phyloP scores from a whole-genome alignment of 257 asterid species.

The Capsicum baccatum region DNA sequence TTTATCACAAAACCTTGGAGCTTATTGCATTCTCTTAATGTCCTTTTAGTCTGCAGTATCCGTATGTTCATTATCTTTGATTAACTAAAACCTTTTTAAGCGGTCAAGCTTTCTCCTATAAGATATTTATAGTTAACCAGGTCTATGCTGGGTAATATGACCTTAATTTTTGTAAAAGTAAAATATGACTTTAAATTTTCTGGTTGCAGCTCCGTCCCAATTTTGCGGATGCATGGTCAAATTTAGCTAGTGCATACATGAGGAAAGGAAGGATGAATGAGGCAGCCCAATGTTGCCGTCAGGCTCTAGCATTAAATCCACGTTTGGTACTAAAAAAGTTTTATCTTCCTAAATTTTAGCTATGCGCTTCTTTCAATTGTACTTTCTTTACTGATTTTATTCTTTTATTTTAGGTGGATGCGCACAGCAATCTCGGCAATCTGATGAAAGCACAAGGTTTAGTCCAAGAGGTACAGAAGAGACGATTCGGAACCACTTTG shows the following conservation, averaged over 20 bases:
- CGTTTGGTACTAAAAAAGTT: slow-evolving; percentile 59
- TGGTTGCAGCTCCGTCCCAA: slow-evolving; percentile 94
- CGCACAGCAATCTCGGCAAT: slow-evolving; percentile 98
- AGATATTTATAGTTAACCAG: neutral
- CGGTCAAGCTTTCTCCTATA: neutral
- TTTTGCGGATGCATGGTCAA: slow-evolving; percentile 99
- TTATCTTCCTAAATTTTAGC: slow-evolving; percentile 25
- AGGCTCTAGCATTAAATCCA: slow-evolving; percentile 92
- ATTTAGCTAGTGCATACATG: slow-evolving; percentile 98
- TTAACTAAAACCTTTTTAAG: slow-evolving; percentile 12
- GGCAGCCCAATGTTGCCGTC: slow-evolving; percentile 99
- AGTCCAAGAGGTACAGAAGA: slow-evolving; percentile 72
- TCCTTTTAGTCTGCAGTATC: neutral
- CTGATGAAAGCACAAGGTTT: slow-evolving; percentile 98
- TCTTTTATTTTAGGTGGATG: slow-evolving; percentile 83
- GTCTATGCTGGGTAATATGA: slow-evolving; percentile 10
- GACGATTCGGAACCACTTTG: slow-evolving; percentile 14
- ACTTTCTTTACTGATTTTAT: slow-evolving; percentile 26
- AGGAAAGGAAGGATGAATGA: slow-evolving; percentile 89
- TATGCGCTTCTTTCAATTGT: slow-evolving; percentile 11
- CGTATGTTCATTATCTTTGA: slow-evolving; percentile 7
- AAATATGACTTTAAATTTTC: slow-evolving; percentile 18
- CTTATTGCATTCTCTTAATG: neutral
- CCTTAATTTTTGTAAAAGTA: neutral
- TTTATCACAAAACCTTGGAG: neutral